Evolutionary conservation across 2,329 filamentous ascomycete genomes (phyloP).

Genomic region (Beauveria sp.): DNA sequence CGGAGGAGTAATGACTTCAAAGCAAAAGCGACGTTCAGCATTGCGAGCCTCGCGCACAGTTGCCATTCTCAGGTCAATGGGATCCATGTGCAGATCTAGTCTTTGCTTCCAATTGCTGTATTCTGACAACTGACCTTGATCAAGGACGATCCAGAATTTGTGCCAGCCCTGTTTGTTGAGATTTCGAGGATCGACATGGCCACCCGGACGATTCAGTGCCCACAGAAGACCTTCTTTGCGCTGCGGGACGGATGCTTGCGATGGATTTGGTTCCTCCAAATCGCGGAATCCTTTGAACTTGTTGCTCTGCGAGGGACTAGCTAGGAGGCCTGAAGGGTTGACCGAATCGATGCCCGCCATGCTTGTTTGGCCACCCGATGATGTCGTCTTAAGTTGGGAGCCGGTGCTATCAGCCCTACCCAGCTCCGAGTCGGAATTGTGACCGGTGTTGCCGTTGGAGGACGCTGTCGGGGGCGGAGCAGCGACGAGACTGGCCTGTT

Average conservation of each 20-base stretch:
- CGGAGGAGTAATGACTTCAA: constrained; percentile 87
- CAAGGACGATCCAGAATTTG: constrained; percentile 99
- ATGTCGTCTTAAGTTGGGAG: constrained; percentile 53
- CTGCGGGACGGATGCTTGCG: constrained; percentile 46
- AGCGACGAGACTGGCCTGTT: constrained; percentile 41
- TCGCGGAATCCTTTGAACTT: constrained; percentile 91
- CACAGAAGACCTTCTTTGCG: constrained; percentile 91
- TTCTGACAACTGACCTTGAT: constrained; percentile 92
- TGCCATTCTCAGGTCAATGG: constrained; percentile 93
- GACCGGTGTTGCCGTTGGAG: constrained; percentile 38
- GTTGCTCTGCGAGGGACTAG: constrained; percentile 44
- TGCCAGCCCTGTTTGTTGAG: constrained; percentile 98
- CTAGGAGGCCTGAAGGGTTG: constrained; percentile 49
- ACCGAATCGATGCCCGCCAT: constrained; percentile 38
- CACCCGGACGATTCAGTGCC: constrained; percentile 87
- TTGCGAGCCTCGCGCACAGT: constrained; percentile 94
- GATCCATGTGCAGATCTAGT: constrained; percentile 94
- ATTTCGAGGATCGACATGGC: constrained; percentile 89
- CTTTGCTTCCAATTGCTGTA: constrained; percentile 99
- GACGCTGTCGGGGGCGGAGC: constrained; percentile 23
- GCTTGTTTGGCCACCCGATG: constrained; percentile 34
- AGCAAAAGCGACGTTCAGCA: constrained; percentile 91
- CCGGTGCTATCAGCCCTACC: constrained; percentile 67
- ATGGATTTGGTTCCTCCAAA: constrained; percentile 73
- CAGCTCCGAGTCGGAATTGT: constrained; percentile 60